A percentile compares a stretch with the other conserved stretches of the same genome.
Evolutionary conservation across 352 stramenopile species (phyloP).

Genomic region (Peronosclerospora sorghi): DNA sequence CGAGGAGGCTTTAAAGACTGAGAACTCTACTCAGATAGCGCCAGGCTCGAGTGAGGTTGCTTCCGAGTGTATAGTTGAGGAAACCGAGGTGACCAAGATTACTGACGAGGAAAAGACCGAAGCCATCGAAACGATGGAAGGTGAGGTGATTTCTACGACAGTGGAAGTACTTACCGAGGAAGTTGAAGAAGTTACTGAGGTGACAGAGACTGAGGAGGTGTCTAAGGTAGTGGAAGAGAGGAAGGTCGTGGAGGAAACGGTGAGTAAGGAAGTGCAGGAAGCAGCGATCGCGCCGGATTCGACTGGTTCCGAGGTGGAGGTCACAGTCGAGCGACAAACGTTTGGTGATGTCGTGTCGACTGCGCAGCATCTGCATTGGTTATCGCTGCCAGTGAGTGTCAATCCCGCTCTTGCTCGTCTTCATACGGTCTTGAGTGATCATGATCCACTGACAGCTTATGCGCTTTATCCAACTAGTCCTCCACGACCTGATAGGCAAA

Average conservation of each 20-base stretch:
- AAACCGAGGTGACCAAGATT: not conserved
- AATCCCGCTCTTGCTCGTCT: slow-evolving; percentile 26
- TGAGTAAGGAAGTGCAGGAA: slow-evolving; percentile 5
- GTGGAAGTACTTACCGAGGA: not conserved
- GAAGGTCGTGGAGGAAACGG: not conserved
- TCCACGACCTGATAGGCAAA: slow-evolving; percentile 4
- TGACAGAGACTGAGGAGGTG: not conserved
- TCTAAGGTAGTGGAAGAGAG: not conserved
- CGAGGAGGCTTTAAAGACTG: not conserved
- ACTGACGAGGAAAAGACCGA: not conserved
- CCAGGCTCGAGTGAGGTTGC: not conserved
- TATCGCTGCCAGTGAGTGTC: slow-evolving; percentile 18
- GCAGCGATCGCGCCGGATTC: not conserved
- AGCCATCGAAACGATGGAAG: not conserved
- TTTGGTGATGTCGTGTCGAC: slow-evolving; percentile 14
- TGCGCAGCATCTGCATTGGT: slow-evolving; percentile 22
- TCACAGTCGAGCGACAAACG: slow-evolving; percentile 15
- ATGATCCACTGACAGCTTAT: slow-evolving; percentile 25
- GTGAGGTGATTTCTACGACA: not conserved
- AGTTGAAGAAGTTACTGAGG: not conserved
- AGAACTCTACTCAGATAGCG: not conserved
- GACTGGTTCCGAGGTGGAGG: slow-evolving; percentile 5
- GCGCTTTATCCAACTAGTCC: slow-evolving; percentile 21
- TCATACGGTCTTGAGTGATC: slow-evolving; percentile 24
- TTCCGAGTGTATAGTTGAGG: not conserved